phyloP scores from a whole-genome alignment of 495 filamentous ascomycete species.

The Penicillium canariense region DNA sequence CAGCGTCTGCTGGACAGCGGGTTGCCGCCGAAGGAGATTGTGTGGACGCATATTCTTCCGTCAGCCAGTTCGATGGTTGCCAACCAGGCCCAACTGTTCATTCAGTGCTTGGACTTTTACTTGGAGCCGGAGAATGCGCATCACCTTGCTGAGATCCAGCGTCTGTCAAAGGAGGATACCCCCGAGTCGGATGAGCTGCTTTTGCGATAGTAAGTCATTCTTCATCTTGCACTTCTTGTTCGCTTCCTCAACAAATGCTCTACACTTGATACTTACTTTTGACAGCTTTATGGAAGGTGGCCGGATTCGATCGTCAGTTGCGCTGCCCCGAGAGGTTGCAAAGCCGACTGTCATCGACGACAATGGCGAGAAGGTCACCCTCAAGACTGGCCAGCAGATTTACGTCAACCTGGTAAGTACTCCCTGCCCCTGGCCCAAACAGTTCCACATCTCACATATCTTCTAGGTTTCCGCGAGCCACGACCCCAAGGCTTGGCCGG shows the following conservation, averaged over 20 bases:
- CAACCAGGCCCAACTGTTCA: slow-evolving; percentile 70
- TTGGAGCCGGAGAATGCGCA: slow-evolving; percentile 52
- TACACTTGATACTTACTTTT: slow-evolving; percentile 15
- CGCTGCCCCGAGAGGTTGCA: slow-evolving; percentile 48
- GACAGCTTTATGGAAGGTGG: slow-evolving; percentile 58
- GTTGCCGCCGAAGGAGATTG: slow-evolving; percentile 59
- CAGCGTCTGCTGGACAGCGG: slow-evolving; percentile 62
- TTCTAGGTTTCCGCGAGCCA: slow-evolving; percentile 47
- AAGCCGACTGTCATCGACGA: slow-evolving; percentile 42
- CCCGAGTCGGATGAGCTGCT: slow-evolving; percentile 46
- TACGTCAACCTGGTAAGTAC: slow-evolving; percentile 48
- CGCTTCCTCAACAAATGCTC: background rate
- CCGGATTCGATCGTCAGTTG: slow-evolving; percentile 54
- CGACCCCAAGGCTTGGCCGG: slow-evolving; percentile 60
- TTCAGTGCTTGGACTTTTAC: slow-evolving; percentile 75
- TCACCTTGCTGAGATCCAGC: slow-evolving; percentile 57
- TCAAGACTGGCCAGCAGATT: slow-evolving; percentile 48
- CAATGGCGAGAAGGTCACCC: slow-evolving; percentile 34
- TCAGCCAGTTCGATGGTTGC: slow-evolving; percentile 60
- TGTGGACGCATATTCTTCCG: slow-evolving; percentile 67
- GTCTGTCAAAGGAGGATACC: slow-evolving; percentile 47
- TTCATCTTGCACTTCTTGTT: background rate
- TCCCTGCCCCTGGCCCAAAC: background rate
- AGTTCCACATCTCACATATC: background rate
- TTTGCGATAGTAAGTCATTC: slow-evolving; percentile 39